Conservation (phyloP, 441 rosid species). For the Adansonia madagascariensis region DNA sequence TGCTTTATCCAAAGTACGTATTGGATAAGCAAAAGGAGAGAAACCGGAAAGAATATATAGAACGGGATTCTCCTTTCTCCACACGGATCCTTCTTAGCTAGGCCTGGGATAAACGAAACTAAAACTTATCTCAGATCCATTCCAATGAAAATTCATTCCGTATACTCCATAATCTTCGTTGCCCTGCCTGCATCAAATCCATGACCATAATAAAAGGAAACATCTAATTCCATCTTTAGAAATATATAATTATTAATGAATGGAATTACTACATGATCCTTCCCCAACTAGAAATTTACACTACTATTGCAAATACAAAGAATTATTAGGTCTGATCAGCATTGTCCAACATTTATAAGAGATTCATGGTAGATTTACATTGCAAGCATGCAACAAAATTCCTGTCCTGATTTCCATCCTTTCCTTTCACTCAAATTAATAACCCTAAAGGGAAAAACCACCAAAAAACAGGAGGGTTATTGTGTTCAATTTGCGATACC, state of each 20-base stretch:
- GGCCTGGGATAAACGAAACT: constrained; percentile 1
- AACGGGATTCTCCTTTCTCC: constrained; percentile 1
- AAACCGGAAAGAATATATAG: not conserved
- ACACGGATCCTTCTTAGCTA: constrained; percentile 15
- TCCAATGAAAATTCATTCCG: constrained; percentile 5
- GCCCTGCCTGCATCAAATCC: not conserved
- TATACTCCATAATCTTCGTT: not conserved
- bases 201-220: constrained; percentile 6
- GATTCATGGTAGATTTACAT: not conserved
- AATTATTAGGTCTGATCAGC: no score
- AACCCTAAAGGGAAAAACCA: not conserved
- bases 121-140: not conserved
- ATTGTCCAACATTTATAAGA: no score
- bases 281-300: no score
- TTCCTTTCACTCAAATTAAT: not conserved
- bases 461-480: not conserved
- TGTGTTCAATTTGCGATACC: not conserved
- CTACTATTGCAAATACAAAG: no score
- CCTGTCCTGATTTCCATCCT: not conserved
- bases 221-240: not conserved
- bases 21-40: not conserved
- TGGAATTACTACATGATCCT: not conserved
- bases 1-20: not conserved
- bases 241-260: not conserved
- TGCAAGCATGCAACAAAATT: not conserved